Percentiles rank a stretch among this genome's conserved stretches.
These are phyloP conservation scores for Hyphodiscus hymeniophilus DNA, from an alignment of 495 filamentous ascomycete genomes.

Conservation along the genomic window DNA sequence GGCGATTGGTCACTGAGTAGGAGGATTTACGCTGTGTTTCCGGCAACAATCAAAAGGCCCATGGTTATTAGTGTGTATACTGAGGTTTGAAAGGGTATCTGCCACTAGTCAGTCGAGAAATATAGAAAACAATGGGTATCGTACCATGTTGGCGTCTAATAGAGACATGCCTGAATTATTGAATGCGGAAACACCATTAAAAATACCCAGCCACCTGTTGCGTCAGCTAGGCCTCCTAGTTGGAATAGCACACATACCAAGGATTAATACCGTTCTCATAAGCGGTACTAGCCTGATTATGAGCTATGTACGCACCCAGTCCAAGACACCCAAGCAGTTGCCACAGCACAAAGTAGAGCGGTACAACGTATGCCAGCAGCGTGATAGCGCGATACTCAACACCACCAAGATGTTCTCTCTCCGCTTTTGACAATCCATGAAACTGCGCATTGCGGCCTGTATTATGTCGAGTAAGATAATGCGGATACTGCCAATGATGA, in stretches of 20 bases:
- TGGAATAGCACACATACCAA: slow-evolving; percentile 30
- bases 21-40: slow-evolving; percentile 57
- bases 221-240: slow-evolving; percentile 1
- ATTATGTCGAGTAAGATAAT: slow-evolving; percentile 20
- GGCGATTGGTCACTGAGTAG: background rate
- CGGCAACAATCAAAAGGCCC: slow-evolving; percentile 70
- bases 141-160: slow-evolving; percentile 69
- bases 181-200: slow-evolving; percentile 70
- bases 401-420: slow-evolving; percentile 67
- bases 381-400: slow-evolving; percentile 72
- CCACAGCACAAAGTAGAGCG: slow-evolving; percentile 64
- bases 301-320: slow-evolving; percentile 62
- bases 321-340: slow-evolving; percentile 64
- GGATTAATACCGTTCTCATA: slow-evolving; percentile 58
- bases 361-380: slow-evolving; percentile 63
- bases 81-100: slow-evolving; percentile 52
- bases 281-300: slow-evolving; percentile 47
- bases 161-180: slow-evolving; percentile 85
- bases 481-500: slow-evolving; percentile 7
- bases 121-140: too few species aligned
- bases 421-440: slow-evolving; percentile 53
- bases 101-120: slow-evolving; percentile 8
- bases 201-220: slow-evolving; percentile 59
- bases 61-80: slow-evolving; percentile 70
- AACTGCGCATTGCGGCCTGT: slow-evolving; percentile 70